A percentile compares a stretch with the other conserved stretches of the same genome.
Evolutionary conservation across 1,139 yeast genomes (phyloP).

Genomic region (Taphrina communis): DNA sequence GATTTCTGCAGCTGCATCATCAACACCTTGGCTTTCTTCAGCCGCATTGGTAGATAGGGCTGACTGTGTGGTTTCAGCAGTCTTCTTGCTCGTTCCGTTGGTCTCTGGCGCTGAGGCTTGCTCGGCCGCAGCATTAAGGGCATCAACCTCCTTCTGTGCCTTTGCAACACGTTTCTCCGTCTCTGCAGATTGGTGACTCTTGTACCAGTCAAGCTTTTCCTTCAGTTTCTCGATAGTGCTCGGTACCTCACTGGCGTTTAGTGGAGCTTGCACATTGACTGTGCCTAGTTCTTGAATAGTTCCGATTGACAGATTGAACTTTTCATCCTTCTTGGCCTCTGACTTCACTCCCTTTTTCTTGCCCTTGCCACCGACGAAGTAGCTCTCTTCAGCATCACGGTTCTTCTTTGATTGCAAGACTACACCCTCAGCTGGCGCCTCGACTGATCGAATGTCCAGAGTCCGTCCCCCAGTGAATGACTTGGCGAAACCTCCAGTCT

Average conservation of each 20-base stretch:
- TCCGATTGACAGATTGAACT: slow-evolving; percentile 79
- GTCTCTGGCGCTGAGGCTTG: slow-evolving; percentile 21
- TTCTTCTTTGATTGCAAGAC: slow-evolving; percentile 57
- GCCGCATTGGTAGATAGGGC: slow-evolving; percentile 13
- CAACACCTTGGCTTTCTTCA: slow-evolving; percentile 7
- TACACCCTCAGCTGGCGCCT: slow-evolving; percentile 51
- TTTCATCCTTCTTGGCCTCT: slow-evolving; percentile 54
- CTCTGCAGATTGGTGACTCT: slow-evolving; percentile 78
- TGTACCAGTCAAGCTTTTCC: slow-evolving; percentile 72
- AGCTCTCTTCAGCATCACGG: slow-evolving; percentile 64
- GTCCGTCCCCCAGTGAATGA: slow-evolving; percentile 42
- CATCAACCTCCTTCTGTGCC: slow-evolving; percentile 48
- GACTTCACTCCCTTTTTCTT: slow-evolving; percentile 57
- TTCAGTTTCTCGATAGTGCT: slow-evolving; percentile 70
- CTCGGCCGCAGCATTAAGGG: slow-evolving; percentile 42
- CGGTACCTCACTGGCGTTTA: slow-evolving; percentile 73
- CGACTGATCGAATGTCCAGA: slow-evolving; percentile 50
- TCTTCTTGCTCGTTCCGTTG: slow-evolving; percentile 11
- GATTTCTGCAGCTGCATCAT: slow-evolving; percentile 12
- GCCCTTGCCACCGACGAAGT: slow-evolving; percentile 63
- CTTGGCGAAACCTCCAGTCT: slow-evolving; percentile 40
- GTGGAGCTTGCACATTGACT: slow-evolving; percentile 80
- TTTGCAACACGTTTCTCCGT: slow-evolving; percentile 59
- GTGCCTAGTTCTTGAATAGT: slow-evolving; percentile 78
- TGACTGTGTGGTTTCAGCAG: slow-evolving; percentile 13